These are phyloP conservation scores for Globisporangium ultimum DNA, from an alignment of 352 stramenopile species.

Conservation along the genomic window DNA sequence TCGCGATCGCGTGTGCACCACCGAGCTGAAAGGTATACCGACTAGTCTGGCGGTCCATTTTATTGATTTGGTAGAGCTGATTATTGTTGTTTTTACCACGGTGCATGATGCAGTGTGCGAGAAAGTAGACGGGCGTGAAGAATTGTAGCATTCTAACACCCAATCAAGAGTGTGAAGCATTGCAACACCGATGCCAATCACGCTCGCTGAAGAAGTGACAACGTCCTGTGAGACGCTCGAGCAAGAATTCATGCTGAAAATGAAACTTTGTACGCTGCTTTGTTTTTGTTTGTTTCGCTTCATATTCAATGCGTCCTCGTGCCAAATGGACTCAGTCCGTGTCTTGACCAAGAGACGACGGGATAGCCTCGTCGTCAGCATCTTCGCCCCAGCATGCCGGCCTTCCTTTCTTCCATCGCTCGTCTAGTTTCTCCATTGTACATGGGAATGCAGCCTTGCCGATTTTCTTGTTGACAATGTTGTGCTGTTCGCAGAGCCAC, in stretches of 20 bases:
- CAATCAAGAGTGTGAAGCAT: not conserved
- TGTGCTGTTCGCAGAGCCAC: conserved; percentile 98
- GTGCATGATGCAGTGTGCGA: conserved; percentile 4
- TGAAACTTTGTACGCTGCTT: not conserved
- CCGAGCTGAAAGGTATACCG: conserved; percentile 39
- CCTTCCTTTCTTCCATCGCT: conserved; percentile 93
- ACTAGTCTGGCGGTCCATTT: no score
- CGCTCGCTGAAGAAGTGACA: no score
- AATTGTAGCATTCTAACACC: conserved; percentile 3
- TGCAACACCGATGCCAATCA: no score
- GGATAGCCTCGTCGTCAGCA: conserved; percentile 25
- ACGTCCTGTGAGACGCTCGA: not conserved
- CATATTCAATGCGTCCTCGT: not conserved
- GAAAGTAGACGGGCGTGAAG: not conserved
- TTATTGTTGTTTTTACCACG: not conserved
- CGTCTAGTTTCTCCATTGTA: conserved; percentile 90
- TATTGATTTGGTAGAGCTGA: not conserved
- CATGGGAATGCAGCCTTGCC: conserved; percentile 94
- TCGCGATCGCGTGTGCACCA: conserved; percentile 53
- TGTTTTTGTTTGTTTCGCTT: not conserved
- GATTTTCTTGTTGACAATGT: conserved; percentile 97
- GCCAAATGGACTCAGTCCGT: conserved; percentile 1
- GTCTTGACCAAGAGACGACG: conserved; percentile 22
- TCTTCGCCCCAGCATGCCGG: conserved; percentile 82
- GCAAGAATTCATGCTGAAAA: not conserved